Conservation (phyloP, 1,139 yeast genomes). For the Taphrina communis region DNA sequence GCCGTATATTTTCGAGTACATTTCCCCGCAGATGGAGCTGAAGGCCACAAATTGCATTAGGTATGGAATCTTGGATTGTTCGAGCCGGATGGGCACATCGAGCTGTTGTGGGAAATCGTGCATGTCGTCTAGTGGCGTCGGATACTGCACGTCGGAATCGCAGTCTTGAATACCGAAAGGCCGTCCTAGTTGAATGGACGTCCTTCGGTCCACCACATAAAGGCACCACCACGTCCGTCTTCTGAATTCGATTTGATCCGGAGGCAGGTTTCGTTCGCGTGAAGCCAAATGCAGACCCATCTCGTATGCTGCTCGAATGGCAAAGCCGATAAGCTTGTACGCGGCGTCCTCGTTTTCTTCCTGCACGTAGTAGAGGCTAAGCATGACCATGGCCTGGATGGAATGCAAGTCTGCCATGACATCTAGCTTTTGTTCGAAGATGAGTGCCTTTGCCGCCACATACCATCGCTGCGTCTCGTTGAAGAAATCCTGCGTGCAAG, state of each 20-base stretch:
- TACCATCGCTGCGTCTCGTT: constrained; percentile 20
- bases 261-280: constrained; percentile 24
- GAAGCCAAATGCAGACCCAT: constrained; percentile 26
- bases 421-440: constrained; percentile 17
- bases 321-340: constrained; percentile 29
- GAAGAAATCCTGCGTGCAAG: constrained; percentile 1
- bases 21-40: constrained; percentile 26
- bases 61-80: constrained; percentile 39
- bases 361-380: constrained; percentile 16
- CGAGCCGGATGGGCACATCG: constrained; percentile 25
- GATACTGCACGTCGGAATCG: constrained; percentile 29
- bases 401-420: constrained; percentile 18
- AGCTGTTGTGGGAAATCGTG: constrained; percentile 31
- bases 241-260: constrained; percentile 9
- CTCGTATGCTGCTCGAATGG: constrained; percentile 30
- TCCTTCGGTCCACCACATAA: constrained; percentile 33
- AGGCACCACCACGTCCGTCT: constrained; percentile 40
- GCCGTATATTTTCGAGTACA: constrained; percentile 30
- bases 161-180: constrained; percentile 28
- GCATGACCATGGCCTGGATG: constrained; percentile 22
- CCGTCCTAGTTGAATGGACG: constrained; percentile 31
- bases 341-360: constrained; percentile 28
- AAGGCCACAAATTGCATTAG: constrained; percentile 33
- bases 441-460: constrained; percentile 22
- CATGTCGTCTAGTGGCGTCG: constrained; percentile 30